Conservation (phyloP, 257 asterid genomes). For the Rhazya stricta region DNA sequence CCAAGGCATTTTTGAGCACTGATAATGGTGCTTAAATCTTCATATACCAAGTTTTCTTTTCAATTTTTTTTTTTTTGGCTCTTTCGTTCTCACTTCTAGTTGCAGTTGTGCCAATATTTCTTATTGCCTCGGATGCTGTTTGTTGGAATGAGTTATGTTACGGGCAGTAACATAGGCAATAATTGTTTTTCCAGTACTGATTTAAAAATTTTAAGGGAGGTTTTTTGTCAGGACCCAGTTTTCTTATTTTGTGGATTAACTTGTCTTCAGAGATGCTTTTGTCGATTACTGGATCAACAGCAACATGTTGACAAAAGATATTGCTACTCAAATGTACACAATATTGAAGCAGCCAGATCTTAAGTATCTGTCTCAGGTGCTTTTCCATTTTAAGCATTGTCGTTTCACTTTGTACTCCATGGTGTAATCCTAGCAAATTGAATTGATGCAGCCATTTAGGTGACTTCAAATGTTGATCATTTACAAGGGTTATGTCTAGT, state of each 20-base stretch:
- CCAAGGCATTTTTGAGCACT: no score
- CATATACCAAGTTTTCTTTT: no score
- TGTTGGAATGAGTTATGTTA: not conserved
- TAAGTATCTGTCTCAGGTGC: constrained; percentile 74
- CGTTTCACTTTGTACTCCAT: not conserved
- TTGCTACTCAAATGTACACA: constrained; percentile 65
- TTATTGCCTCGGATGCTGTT: no score
- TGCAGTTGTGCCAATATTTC: no score
- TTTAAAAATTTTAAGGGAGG: constrained; percentile 1
- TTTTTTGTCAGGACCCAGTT: constrained; percentile 10
- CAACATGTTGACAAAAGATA: constrained; percentile 85
- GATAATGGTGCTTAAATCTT: no score
- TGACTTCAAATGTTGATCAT: not conserved
- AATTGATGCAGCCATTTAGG: not conserved
- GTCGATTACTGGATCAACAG: constrained; percentile 81
- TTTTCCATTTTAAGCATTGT: not conserved
- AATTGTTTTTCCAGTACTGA: not conserved
- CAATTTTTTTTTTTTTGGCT: no score
- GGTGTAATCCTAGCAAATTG: not conserved
- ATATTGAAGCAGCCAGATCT: constrained; percentile 84
- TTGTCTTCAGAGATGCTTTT: constrained; percentile 78
- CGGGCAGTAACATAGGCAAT: not conserved
- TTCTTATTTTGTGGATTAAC: constrained; percentile 16
- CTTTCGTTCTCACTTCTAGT: no score
- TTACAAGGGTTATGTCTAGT: not conserved